Evolutionary conservation across 257 asterid species (phyloP).

Genomic region (Solanum pinnatisectum): DNA sequence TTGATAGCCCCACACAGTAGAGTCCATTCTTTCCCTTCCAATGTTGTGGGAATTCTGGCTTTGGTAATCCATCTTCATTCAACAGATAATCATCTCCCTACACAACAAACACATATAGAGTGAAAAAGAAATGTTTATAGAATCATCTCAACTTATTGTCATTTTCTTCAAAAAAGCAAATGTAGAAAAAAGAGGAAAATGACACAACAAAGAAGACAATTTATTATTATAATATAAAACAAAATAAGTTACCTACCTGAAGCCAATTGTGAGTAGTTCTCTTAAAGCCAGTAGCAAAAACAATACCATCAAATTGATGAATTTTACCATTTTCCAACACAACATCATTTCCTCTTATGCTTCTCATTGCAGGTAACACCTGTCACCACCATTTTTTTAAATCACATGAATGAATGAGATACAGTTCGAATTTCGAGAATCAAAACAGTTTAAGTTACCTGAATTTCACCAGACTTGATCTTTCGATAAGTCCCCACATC

Average conservation of each 20-base stretch:
- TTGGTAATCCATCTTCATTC: slow-evolving; percentile 52
- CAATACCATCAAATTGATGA: slow-evolving; percentile 36
- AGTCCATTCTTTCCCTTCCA: slow-evolving; percentile 80
- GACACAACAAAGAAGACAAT: background rate
- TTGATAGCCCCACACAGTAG: slow-evolving; percentile 53
- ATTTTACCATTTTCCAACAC: slow-evolving; percentile 37
- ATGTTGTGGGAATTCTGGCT: slow-evolving; percentile 30
- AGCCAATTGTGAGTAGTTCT: slow-evolving; percentile 69
- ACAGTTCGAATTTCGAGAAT: no score
- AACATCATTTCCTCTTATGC: slow-evolving; percentile 28
- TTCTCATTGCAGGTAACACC: slow-evolving; percentile 46
- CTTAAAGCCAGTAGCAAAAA: slow-evolving; percentile 75
- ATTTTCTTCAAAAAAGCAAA: background rate
- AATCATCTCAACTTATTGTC: background rate
- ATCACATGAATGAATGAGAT: no score
- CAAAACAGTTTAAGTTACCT: no score
- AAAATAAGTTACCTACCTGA: slow-evolving; percentile 21
- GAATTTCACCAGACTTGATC: no score
- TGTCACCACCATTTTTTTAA: no score
- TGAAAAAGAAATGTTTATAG: no score
- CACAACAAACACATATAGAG: background rate
- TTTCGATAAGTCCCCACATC: slow-evolving; percentile 54
- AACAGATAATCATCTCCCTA: slow-evolving; percentile 48
- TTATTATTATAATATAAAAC: background rate
- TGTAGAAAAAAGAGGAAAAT: background rate